Base-by-base conservation (phyloP, 2,329 filamentous ascomycete species). In the Paramyrothecium roridum region DNA sequence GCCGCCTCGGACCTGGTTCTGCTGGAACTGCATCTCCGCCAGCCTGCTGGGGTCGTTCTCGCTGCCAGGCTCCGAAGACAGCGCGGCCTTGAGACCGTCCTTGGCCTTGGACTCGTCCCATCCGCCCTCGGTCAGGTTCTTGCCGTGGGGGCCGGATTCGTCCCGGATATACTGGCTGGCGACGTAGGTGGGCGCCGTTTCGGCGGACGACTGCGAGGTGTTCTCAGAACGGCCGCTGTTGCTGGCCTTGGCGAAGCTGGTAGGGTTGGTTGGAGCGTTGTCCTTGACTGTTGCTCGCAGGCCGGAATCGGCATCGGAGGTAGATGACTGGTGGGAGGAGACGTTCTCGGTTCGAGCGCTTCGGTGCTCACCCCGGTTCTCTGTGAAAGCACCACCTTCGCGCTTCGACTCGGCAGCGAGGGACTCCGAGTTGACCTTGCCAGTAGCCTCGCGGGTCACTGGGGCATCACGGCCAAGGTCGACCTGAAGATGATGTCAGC, bases 341-440 rank as follows among this genome's bases (percentile, higher is more conserved):
- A 30, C 54, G 50, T 63, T 63, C 53, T 65, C 65, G 30, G 65
- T 30, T 30, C 26, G 26, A 30, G 26, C 26, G 10, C 26, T 30
- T 30, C 26, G 26, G 20, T 59, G 59, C 19, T 79, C 77, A 58
- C 80, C 76, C 22, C 78, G 75, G 72, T 90, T 89, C 55, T 79
- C 69, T 45, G 80, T 74, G 63, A 90, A 91, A 13, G 70, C 74
- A 60, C 88, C 89, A 55, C 80, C 80, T 21, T 75, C 62, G 49
- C 77, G 74, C 56, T 84, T 73, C 0, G 90, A 95, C 65, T 93
- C 87, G 56, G 85, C 87, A 12, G 91, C 91, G 6, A 96, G 84
- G 8, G 89, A 93, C 71, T 88, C 89, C 16, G 80, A 76, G 48
- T 81, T 74, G 1, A 93, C 80, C 23, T 77, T 64, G 52, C 91